These are phyloP conservation scores for Actinidia polygama DNA, from an alignment of 179 eudicot species.

Conservation along the genomic window DNA sequence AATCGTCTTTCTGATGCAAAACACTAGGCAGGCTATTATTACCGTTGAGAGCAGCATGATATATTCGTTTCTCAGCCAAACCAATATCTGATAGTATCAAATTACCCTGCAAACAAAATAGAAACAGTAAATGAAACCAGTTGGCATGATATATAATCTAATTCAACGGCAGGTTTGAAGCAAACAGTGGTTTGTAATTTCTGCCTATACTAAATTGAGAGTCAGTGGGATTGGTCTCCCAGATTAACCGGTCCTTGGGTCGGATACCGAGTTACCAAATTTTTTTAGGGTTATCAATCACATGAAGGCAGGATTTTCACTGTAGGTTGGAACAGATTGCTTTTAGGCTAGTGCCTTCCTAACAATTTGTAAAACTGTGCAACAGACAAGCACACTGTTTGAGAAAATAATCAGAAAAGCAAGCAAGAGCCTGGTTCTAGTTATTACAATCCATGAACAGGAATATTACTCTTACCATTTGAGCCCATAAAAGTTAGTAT, in stretches of 20 bases:
- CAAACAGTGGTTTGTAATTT: background rate
- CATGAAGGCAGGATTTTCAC: background rate
- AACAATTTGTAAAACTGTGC: background rate
- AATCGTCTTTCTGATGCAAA: conserved; percentile 93
- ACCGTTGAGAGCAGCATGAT: conserved; percentile 90
- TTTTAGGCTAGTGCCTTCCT: background rate
- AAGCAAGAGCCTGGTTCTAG: background rate
- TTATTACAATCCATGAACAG: background rate
- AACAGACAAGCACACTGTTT: too few species aligned
- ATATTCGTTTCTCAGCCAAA: conserved; percentile 92
- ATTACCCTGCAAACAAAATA: conserved; percentile 67
- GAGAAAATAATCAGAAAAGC: background rate
- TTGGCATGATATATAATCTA: background rate
- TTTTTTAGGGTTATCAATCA: background rate
- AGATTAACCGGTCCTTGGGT: too few species aligned
- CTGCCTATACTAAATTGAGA: background rate
- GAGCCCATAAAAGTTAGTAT: background rate
- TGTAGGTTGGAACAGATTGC: background rate
- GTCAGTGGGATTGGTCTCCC: too few species aligned
- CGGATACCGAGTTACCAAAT: too few species aligned
- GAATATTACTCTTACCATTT: background rate
- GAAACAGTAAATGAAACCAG: conserved; percentile 10
- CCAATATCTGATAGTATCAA: conserved; percentile 83
- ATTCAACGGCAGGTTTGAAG: background rate
- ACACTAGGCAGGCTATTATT: conserved; percentile 81